phyloP scores from a whole-genome alignment of 345 rosid genomes.

The Pseudoturritis turrita region DNA sequence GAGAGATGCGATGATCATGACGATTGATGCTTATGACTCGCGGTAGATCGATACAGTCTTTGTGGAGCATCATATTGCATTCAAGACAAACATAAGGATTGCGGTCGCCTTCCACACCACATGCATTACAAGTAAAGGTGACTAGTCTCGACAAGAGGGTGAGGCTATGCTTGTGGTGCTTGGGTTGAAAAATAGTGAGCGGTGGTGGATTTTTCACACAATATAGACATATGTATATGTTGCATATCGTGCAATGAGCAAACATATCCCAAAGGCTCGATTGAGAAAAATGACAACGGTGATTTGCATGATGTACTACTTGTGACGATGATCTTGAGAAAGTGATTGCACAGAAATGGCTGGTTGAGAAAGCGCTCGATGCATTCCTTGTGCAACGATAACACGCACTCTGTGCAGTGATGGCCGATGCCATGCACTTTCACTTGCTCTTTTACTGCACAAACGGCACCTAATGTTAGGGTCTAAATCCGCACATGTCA shows the following conservation, averaged over 20 bases:
- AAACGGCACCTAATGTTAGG: too few species aligned
- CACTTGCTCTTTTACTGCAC: too few species aligned
- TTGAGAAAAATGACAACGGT: too few species aligned
- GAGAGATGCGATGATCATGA: conserved; percentile 14
- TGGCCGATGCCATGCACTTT: too few species aligned
- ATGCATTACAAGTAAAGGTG: background rate
- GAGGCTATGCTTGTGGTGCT: background rate
- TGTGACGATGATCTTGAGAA: too few species aligned
- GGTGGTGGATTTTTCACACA: background rate
- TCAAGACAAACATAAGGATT: conserved; percentile 3
- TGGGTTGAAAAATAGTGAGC: background rate
- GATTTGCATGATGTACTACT: too few species aligned
- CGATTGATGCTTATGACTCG: conserved; percentile 14
- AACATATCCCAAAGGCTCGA: too few species aligned
- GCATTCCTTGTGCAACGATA: too few species aligned
- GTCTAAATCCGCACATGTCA: too few species aligned
- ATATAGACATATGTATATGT: background rate
- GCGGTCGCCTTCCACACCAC: background rate
- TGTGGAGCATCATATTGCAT: background rate
- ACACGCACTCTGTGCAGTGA: too few species aligned
- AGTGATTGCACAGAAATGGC: too few species aligned
- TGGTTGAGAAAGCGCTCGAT: too few species aligned
- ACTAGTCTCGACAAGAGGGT: background rate
- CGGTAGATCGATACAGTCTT: background rate
- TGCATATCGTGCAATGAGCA: background rate